Evolutionary conservation across 2,329 filamentous ascomycete species (phyloP), one percentile per base, ranked within the genome.

Genomic region (Penicillium sp.): DNA sequence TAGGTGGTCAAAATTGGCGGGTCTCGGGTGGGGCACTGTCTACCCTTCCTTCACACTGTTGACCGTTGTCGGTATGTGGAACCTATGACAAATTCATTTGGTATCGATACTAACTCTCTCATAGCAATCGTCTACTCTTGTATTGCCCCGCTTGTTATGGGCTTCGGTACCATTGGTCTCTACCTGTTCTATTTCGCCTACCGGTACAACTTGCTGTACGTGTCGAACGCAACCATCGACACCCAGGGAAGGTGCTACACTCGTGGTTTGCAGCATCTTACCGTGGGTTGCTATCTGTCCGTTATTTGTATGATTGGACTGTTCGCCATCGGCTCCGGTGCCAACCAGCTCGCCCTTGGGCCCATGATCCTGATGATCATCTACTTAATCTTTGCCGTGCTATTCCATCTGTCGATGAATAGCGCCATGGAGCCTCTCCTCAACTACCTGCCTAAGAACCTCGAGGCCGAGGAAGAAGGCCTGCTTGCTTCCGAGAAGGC

Each of bases 121-220:
- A 66, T 67, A 88, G 90, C 89, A 38, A 87, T 97, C 58, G 88
- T 86, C 30, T 97, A 97, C 69, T 87, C 91, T 2, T 87, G 86
- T 59, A 95, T 97, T 64, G 90, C 91, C 2, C 93, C 92, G 0
- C 77, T 97, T 10, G 86, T 96, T 50, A 80, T 96, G 46, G 84
- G 86, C 5, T 97, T 96, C 66, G 90, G 90, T 1, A 85, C 87
- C 1, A 79, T 90, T 36, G 91, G 90, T 27, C 82, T 97, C 55
- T 84, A 81, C 19, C 78, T 94, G 39, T 92, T 96, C 74, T 95
- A 96, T 70, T 78, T 93, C 48, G 89, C 91, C 44, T 96, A 91
- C 79, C 84, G 89, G 16, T 96, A 97, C 80, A 95, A 96, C 69
- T 75, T 97, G 51, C 81, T 97, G 46, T 97, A 90, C 71, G 91